Evolutionary conservation across 306 rosid species (phyloP).

Genomic region (Malus asiatica): DNA sequence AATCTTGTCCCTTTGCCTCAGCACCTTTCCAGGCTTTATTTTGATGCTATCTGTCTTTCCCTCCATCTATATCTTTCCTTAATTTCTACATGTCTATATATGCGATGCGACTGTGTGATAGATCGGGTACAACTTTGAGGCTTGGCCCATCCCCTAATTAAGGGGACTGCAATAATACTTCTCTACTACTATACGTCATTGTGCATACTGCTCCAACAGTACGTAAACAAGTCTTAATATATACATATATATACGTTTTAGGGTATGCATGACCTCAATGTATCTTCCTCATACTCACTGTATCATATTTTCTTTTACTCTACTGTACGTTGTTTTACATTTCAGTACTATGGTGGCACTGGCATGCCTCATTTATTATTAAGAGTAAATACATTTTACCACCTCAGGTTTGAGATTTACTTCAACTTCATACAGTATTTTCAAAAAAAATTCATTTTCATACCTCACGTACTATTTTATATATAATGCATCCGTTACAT

Average conservation of each 20-base stretch:
- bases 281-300: not conserved
- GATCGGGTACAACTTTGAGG: not conserved
- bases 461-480: too few relatives aligned
- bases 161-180: not conserved
- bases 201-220: not conserved
- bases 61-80: constrained; percentile 17
- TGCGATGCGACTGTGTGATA: not conserved
- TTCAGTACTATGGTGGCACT: too few relatives aligned
- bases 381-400: too few relatives aligned
- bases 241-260: not conserved
- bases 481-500: too few relatives aligned
- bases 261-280: not conserved
- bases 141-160: constrained; percentile 38
- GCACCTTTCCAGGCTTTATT: constrained; percentile 32
- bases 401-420: too few relatives aligned
- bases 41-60: constrained; percentile 17
- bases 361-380: too few relatives aligned
- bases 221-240: not conserved
- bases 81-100: too few relatives aligned
- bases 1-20: constrained; percentile 43
- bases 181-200: not conserved
- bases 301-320: too few relatives aligned
- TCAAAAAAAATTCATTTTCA: too few relatives aligned
- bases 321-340: too few relatives aligned
- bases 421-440: too few relatives aligned